A percentile compares a stretch with the other conserved stretches of the same genome.
Conservation (phyloP, 2,329 filamentous ascomycete genomes). For the Lachnellula suecica region DNA sequence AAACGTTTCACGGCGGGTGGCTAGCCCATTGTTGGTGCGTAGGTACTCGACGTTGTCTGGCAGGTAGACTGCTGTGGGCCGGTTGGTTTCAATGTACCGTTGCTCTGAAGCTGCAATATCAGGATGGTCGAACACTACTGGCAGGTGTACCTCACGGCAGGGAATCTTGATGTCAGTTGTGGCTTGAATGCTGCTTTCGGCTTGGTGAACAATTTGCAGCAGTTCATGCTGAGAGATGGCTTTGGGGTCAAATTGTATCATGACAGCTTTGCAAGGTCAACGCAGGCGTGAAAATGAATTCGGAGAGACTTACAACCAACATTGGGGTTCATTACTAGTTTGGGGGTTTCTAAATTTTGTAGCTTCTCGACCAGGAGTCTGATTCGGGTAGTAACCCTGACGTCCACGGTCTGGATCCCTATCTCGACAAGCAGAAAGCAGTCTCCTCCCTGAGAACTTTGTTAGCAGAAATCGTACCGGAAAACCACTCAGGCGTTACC, state of each 20-base stretch:
- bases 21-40: constrained; percentile 37
- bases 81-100: constrained; percentile 31
- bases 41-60: constrained; percentile 32
- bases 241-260: constrained; percentile 45
- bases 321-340: constrained; percentile 44
- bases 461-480: neutral
- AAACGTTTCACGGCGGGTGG: constrained; percentile 33
- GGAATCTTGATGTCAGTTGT: constrained; percentile 38
- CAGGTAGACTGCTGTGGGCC: constrained; percentile 30
- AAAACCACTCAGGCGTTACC: constrained; percentile 11
- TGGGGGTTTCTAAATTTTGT: constrained; percentile 35
- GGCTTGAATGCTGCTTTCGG: constrained; percentile 32
- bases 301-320: constrained; percentile 42
- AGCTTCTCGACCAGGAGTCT: constrained; percentile 16
- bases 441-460: constrained; percentile 14
- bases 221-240: constrained; percentile 38
- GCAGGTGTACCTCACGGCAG: constrained; percentile 43
- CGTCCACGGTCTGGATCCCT: constrained; percentile 17
- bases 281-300: constrained; percentile 32
- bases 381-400: constrained; percentile 15
- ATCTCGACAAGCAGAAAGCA: constrained; percentile 18
- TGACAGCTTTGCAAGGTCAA: constrained; percentile 32
- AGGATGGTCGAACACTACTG: constrained; percentile 41
- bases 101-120: constrained; percentile 22
- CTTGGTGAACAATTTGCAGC: constrained; percentile 34